Evolutionary conservation across 1,284 basidiomycete genomes (phyloP).

Genomic region (Singerocomus inundabilis): DNA sequence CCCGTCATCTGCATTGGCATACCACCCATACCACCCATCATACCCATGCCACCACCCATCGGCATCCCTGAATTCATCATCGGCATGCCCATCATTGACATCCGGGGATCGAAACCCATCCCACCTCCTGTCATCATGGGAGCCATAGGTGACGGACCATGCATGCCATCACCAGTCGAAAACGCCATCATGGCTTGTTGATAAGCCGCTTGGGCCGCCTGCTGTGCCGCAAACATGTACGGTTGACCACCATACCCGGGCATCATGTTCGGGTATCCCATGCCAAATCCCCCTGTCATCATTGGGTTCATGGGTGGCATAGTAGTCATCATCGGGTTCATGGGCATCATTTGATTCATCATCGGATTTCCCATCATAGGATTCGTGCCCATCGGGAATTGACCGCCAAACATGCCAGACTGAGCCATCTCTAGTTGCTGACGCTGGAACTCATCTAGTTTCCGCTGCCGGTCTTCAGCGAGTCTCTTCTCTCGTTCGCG

Average conservation of each 20-base stretch:
- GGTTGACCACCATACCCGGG: constrained; percentile 65
- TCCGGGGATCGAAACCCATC: constrained; percentile 46
- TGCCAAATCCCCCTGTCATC: constrained; percentile 44
- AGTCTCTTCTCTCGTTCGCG: constrained; percentile 88
- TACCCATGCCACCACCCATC: constrained; percentile 32
- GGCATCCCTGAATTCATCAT: constrained; percentile 44
- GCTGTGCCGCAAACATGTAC: constrained; percentile 88
- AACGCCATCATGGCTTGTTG: constrained; percentile 89
- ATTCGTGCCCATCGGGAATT: constrained; percentile 42
- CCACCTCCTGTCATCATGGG: constrained; percentile 58
- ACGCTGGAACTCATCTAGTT: constrained; percentile 86
- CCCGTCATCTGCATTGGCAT: constrained; percentile 61
- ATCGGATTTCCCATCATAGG: constrained; percentile 47
- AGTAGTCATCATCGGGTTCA: constrained; percentile 59
- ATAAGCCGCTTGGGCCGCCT: constrained; percentile 85
- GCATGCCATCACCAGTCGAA: constrained; percentile 63
- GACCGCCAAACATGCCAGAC: constrained; percentile 63
- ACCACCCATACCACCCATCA: constrained; percentile 42
- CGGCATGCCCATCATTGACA: constrained; percentile 58
- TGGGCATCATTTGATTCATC: constrained; percentile 46
- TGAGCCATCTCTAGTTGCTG: constrained; percentile 88
- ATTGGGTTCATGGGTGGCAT: constrained; percentile 44
- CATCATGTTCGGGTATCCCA: constrained; percentile 66
- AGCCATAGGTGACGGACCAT: constrained; percentile 38
- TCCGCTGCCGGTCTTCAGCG: constrained; percentile 89